These are phyloP conservation scores for Coccomyxa subellipsoidea DNA, from an alignment of 163 green algal species.

Conservation along the genomic window DNA sequence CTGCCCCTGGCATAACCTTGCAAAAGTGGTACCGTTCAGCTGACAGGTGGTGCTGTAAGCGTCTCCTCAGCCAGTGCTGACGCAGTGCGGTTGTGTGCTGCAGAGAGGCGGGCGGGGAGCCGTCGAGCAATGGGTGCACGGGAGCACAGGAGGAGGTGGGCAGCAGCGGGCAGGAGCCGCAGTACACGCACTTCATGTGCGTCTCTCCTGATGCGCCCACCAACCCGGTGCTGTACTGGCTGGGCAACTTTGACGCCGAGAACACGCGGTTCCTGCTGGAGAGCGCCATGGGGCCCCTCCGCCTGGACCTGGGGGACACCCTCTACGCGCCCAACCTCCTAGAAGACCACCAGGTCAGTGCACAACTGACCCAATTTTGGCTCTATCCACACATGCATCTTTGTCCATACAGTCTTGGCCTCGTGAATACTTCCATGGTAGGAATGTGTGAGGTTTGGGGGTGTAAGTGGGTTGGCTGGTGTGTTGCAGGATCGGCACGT, in stretches of 20 bases:
- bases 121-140: neutral
- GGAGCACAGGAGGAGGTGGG: neutral
- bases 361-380: no score
- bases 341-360: conserved; percentile 51
- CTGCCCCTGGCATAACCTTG: no score
- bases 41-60: no score
- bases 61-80: no score
- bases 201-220: conserved; percentile 78
- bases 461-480: neutral
- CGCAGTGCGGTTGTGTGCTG: no score
- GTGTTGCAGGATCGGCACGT: conserved; percentile 50
- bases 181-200: conserved; percentile 56
- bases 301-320: conserved; percentile 81
- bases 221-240: conserved; percentile 81
- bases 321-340: conserved; percentile 87
- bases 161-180: neutral
- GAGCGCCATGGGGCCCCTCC: conserved; percentile 54
- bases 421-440: neutral
- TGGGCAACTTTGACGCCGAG: conserved; percentile 51
- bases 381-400: no score
- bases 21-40: no score
- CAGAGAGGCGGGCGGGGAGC: neutral
- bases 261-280: conserved; percentile 53
- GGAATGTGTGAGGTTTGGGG: neutral
- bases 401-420: neutral